phyloP scores from a whole-genome alignment of 768 basidiomycete genomes.

The Lactarius deliciosus region DNA sequence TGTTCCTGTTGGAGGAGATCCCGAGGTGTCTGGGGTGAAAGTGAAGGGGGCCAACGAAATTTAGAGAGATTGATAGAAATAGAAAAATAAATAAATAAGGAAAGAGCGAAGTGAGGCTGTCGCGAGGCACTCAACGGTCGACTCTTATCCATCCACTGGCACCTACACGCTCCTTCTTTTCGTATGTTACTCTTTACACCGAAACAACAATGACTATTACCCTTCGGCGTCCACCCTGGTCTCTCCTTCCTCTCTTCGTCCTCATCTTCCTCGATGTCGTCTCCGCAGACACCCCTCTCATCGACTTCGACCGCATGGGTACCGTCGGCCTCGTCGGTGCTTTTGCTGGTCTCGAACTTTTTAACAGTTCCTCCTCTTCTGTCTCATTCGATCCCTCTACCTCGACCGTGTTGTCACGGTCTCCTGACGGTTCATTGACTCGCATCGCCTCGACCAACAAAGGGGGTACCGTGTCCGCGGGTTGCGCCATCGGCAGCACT shows the following conservation, averaged over 20 bases:
- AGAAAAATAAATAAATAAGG: background rate
- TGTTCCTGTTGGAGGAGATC: slow-evolving; percentile 28
- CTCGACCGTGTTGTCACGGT: slow-evolving; percentile 69
- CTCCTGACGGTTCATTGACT: slow-evolving; percentile 62
- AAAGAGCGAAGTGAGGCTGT: slow-evolving; percentile 18
- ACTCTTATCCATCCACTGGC: background rate
- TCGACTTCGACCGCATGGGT: slow-evolving; percentile 86
- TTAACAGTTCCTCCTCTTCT: slow-evolving; percentile 51
- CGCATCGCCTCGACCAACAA: slow-evolving; percentile 74
- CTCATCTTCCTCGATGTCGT: slow-evolving; percentile 34
- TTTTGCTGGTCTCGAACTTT: slow-evolving; percentile 83
- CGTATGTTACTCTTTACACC: slow-evolving; percentile 17
- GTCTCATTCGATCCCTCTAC: slow-evolving; percentile 66
- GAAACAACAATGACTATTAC: slow-evolving; percentile 11
- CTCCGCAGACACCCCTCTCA: slow-evolving; percentile 37
- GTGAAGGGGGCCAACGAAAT: slow-evolving; percentile 26
- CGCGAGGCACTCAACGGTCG: slow-evolving; percentile 18
- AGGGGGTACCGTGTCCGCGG: slow-evolving; percentile 74
- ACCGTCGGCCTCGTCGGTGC: slow-evolving; percentile 84
- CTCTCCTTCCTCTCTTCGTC: slow-evolving; percentile 32
- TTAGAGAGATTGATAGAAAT: slow-evolving; percentile 4
- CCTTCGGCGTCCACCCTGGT: slow-evolving; percentile 29
- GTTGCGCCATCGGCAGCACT: slow-evolving; percentile 65
- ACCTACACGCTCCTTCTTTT: background rate
- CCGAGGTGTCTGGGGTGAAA: slow-evolving; percentile 25